phyloP scores from a whole-genome alignment of 371 early-diverging fungal genomes.

The Mucor saturninus region DNA sequence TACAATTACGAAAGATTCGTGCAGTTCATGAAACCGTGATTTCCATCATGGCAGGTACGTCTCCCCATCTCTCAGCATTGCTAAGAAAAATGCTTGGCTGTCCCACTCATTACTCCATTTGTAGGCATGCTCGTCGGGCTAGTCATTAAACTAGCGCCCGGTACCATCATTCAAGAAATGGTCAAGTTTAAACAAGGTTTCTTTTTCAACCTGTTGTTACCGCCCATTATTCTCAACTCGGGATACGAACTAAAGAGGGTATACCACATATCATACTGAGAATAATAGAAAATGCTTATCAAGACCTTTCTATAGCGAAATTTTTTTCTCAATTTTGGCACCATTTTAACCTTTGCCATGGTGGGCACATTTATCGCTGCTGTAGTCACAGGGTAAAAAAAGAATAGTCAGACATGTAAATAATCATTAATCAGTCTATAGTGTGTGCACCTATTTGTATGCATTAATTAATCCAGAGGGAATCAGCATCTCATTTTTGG shows the following conservation, averaged over 20 bases:
- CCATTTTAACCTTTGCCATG: slow-evolving; percentile 91
- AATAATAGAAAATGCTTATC: neutral
- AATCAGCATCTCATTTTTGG: slow-evolving; percentile 73
- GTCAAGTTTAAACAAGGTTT: slow-evolving; percentile 90
- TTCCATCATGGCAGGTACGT: slow-evolving; percentile 83
- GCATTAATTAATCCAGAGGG: slow-evolving; percentile 74
- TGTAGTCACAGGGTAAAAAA: slow-evolving; percentile 78
- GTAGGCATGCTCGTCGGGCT: slow-evolving; percentile 88
- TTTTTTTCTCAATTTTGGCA: slow-evolving; percentile 87
- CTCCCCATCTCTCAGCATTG: too few species aligned
- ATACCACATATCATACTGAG: slow-evolving; percentile 4
- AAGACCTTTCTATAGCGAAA: slow-evolving; percentile 51
- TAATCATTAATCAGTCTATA: slow-evolving; percentile 9
- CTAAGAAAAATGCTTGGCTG: too few species aligned
- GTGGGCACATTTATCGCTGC: slow-evolving; percentile 91
- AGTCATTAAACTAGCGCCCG: slow-evolving; percentile 76
- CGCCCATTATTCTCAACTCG: slow-evolving; percentile 95
- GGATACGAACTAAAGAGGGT: slow-evolving; percentile 91
- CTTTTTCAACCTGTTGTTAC: slow-evolving; percentile 94
- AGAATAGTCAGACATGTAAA: neutral
- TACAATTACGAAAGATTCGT: slow-evolving; percentile 83
- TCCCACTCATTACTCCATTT: neutral
- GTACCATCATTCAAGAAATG: slow-evolving; percentile 75
- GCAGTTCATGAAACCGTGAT: slow-evolving; percentile 93
- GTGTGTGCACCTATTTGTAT: slow-evolving; percentile 71